Base-by-base conservation (phyloP, 2,329 filamentous ascomycete species). In the Penicillium sp. region DNA sequence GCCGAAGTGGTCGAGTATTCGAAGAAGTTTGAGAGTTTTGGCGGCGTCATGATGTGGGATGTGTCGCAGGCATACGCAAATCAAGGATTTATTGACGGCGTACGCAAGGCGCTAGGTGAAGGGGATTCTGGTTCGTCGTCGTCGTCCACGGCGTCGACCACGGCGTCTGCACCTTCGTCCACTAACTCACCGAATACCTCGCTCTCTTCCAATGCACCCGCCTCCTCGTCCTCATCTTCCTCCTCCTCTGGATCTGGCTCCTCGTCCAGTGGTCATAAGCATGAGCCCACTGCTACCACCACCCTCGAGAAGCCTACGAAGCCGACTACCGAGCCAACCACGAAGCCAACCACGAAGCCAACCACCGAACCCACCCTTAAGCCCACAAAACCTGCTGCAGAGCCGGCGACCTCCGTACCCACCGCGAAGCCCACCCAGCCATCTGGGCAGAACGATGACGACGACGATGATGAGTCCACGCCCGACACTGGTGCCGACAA, bases 11-110 rank as follows among this genome's bases (percentile, higher is more conserved):
- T 86, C 51, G 46, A 71, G 27, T 84, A 79, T 57, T 72, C 68
- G 36, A 76, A 76, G 65, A 62, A 67, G 32, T 85, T 77, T 58
- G 64, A 69, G 3, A 83, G 75, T 64, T 85, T 86, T 57, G 82
- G 81, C 6, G 83, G 83, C 24, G 74, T 82, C 23, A 85, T 86
- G 82, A 73, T 85, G 69, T 86, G 82, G 83, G 83, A 86, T 63
- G 78, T 78, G 66, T 78, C 72, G 24, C 80, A 84, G 68, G 72
- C 78, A 1, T 81, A 76, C 52, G 66, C 68, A n/a, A 84, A 85
- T 64, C 27, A 55, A 1, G 80, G 79, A 1, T 83, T 81, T 61
- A 66, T 84, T 44, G 64, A 67, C 22, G 61, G 69, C 29, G 66
- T 82, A 3, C 44, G 44, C 62, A 65, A 54, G 46, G 58, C 27